phyloP scores from a whole-genome alignment of 202 grass and related monocot genomes.

The Carex sylvatica region DNA sequence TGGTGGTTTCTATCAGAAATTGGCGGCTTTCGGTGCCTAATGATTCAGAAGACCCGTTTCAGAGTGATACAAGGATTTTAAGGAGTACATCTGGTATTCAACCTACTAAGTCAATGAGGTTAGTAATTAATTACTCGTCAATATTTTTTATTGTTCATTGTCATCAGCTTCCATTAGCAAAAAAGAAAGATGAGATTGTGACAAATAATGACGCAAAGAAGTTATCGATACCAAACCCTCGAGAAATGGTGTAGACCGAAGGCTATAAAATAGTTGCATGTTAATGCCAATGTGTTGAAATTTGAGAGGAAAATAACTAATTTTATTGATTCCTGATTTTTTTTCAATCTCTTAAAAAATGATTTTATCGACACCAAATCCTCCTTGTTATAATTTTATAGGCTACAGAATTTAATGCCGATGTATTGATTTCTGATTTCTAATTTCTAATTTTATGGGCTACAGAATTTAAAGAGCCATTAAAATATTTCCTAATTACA shows the following conservation, averaged over 20 bases:
- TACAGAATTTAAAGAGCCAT: too few species aligned
- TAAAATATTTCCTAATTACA: too few species aligned
- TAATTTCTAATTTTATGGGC: too few species aligned
- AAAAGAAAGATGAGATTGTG: background rate
- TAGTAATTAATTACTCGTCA: background rate
- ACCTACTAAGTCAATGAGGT: slow-evolving; percentile 41
- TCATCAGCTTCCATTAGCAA: background rate
- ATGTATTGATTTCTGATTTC: too few species aligned
- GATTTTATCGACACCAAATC: too few species aligned
- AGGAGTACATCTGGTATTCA: slow-evolving; percentile 34
- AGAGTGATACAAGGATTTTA: slow-evolving; percentile 44
- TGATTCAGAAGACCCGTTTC: slow-evolving; percentile 42
- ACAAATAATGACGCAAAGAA: background rate
- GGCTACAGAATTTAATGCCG: too few species aligned
- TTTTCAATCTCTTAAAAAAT: too few species aligned
- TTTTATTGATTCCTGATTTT: too few species aligned
- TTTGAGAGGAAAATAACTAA: too few species aligned
- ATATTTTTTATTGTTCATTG: background rate
- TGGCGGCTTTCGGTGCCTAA: background rate
- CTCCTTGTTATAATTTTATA: too few species aligned
- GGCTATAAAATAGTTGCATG: background rate
- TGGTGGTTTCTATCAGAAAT: slow-evolving; percentile 50
- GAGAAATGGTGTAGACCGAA: background rate
- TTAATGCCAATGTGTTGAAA: background rate
- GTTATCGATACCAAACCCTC: background rate